Conservation (phyloP, 2,329 filamentous ascomycete species). For the Aspergillus novoparasiticus region DNA sequence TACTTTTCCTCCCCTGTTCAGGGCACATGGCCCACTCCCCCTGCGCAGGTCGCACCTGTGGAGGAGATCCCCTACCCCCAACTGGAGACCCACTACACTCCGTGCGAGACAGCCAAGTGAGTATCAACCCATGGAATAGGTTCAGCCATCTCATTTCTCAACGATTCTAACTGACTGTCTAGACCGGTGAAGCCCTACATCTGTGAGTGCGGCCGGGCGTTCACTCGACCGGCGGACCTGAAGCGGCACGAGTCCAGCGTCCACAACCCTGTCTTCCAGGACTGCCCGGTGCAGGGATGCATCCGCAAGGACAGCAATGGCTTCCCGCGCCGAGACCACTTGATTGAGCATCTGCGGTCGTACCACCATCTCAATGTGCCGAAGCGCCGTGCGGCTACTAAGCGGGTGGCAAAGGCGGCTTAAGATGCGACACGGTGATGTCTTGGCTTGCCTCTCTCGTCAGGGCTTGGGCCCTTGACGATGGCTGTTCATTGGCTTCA, state of each 20-base stretch:
- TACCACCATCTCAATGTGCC: slow-evolving; percentile 55
- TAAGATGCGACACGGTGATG: slow-evolving; percentile 18
- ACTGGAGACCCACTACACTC: background rate
- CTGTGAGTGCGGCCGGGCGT: slow-evolving; percentile 42
- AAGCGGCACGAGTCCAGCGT: slow-evolving; percentile 52
- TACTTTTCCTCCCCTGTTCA: slow-evolving; percentile 12
- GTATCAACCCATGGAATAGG: slow-evolving; percentile 5
- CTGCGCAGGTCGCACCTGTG: background rate
- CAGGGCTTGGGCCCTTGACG: background rate
- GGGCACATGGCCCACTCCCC: slow-evolving; percentile 12
- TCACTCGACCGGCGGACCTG: slow-evolving; percentile 52
- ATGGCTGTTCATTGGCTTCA: background rate
- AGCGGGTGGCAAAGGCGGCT: slow-evolving; percentile 24
- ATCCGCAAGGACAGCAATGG: slow-evolving; percentile 51
- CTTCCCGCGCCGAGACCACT: slow-evolving; percentile 60
- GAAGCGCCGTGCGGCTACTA: slow-evolving; percentile 37
- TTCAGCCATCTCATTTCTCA: background rate
- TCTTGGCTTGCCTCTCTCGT: background rate
- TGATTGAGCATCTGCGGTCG: slow-evolving; percentile 59
- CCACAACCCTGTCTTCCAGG: slow-evolving; percentile 46
- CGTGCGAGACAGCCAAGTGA: slow-evolving; percentile 25
- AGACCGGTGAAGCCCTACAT: slow-evolving; percentile 35
- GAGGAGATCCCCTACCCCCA: background rate
- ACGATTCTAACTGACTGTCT: background rate
- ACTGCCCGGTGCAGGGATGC: slow-evolving; percentile 50